Evolutionary conservation across 257 asterid species (phyloP), one percentile per base, ranked within the genome.

Genomic region (Salvia splendens): DNA sequence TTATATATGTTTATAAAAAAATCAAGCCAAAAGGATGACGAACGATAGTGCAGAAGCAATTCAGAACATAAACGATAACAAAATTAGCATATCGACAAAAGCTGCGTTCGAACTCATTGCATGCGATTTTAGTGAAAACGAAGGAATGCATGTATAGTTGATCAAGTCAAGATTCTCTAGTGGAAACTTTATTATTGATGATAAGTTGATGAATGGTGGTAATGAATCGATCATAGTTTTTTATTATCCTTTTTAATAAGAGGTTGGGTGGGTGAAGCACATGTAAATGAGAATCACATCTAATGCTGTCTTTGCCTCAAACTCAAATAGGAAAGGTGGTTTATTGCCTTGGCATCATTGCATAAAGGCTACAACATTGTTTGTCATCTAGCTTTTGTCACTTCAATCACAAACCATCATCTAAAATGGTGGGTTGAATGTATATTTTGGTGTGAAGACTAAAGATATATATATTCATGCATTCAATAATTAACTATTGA

Each of bases 251-350:
- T 40, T 55, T 43, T 61, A 33, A 33, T 33, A 3, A 20, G 36
- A 63, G 68, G 42, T 15, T 53, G 59, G 73, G 84, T 78, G 82
- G 87, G 72, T 69, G 85, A 76, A 47, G 65, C 70, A 59, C 16
- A 61, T 12, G 1, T 42, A 36, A 1, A 4, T 28, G 41, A 48
- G 58, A 78, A 79, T 65, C 51, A 32, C 71, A 67, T 12, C 70
- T 14, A 47, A 1, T 47, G 41, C 15, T 49, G 69, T 66, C 67
- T 68, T 68, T 52, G 14, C 61, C 64, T 60, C 61, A 15, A 64
- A 64, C 64, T 60, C 61, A 15, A 64, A 64, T 10, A 14, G 61
- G 14, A 53, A 65, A 74, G 64, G 68, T 70, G 42, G 61, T 38
- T 61, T 64, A 56, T 28, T 53, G 55, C 62, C 72, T 71, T 43